phyloP scores from a whole-genome alignment of 192 early-diverging fungal species.

The Coemansia asiatica region DNA sequence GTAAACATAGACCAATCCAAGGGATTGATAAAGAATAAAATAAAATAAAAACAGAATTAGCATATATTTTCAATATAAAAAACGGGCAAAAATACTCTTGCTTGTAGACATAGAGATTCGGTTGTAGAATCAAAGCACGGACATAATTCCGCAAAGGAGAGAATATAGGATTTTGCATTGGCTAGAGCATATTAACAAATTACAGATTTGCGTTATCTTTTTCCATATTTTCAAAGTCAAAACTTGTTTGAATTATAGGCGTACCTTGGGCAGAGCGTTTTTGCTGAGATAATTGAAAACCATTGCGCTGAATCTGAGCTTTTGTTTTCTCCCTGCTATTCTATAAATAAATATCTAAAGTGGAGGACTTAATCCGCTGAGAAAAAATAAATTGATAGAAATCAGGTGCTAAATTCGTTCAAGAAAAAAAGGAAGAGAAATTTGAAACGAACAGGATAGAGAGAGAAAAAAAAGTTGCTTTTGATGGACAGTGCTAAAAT shows the following conservation, averaged over 20 bases:
- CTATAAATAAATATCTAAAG: neutral
- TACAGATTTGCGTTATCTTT: neutral
- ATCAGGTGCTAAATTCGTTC: neutral
- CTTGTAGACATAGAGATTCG: too few species aligned
- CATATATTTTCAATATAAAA: neutral
- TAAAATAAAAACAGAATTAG: neutral
- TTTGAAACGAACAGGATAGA: neutral
- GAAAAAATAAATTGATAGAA: slow-evolving; percentile 1
- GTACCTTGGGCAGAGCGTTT: slow-evolving; percentile 53
- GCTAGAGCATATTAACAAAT: neutral
- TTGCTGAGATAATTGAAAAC: slow-evolving; percentile 47
- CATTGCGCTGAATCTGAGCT: slow-evolving; percentile 27
- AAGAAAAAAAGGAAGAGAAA: neutral
- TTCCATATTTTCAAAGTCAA: neutral
- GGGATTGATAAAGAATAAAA: neutral
- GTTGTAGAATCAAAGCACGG: too few species aligned
- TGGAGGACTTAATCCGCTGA: neutral
- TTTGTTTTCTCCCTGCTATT: neutral
- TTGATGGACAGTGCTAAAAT: too few species aligned
- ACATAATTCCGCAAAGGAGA: too few species aligned
- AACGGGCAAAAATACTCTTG: too few species aligned
- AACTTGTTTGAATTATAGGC: neutral
- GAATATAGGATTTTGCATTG: too few species aligned
- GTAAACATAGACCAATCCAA: neutral
- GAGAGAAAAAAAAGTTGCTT: neutral